These are phyloP conservation scores for Fusarium sterilihyphosum DNA, from an alignment of 2,329 filamentous ascomycete species.

Conservation along the genomic window DNA sequence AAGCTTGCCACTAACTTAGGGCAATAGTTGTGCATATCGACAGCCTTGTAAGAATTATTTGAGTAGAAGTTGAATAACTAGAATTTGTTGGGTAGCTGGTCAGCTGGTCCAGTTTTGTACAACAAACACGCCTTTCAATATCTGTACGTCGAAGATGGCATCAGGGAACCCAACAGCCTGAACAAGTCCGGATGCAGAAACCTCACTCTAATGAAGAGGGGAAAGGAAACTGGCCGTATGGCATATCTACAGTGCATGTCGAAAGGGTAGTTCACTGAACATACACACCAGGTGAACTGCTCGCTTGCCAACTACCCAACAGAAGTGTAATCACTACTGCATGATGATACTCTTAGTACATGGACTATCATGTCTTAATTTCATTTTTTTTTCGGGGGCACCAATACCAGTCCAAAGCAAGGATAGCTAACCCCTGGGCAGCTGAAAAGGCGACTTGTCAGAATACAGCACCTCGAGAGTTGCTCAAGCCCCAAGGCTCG, in stretches of 20 bases:
- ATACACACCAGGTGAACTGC: background rate
- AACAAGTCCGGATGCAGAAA: background rate
- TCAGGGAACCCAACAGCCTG: background rate
- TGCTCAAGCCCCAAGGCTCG: background rate
- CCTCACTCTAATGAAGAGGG: background rate
- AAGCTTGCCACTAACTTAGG: background rate
- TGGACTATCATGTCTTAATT: slow-evolving; percentile 8
- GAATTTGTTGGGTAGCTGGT: background rate
- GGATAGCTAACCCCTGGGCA: slow-evolving; percentile 23
- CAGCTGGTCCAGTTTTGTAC: background rate
- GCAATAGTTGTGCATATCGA: background rate
- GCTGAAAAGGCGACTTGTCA: slow-evolving; percentile 23
- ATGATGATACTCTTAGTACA: slow-evolving; percentile 22
- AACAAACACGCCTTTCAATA: background rate
- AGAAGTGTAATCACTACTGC: slow-evolving; percentile 17
- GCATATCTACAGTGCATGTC: background rate
- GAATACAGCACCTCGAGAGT: background rate
- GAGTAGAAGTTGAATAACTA: background rate
- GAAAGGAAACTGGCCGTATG: background rate
- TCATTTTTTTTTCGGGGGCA: slow-evolving; percentile 7
- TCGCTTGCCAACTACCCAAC: background rate
- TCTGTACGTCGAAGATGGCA: background rate
- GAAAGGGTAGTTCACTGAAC: background rate
- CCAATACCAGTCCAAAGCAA: slow-evolving; percentile 25
- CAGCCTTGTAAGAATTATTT: background rate